Evolutionary conservation across 1,139 yeast species (phyloP), one percentile per base, ranked within the genome.

Genomic region (Hemisphaericaspora lyxosophila): DNA sequence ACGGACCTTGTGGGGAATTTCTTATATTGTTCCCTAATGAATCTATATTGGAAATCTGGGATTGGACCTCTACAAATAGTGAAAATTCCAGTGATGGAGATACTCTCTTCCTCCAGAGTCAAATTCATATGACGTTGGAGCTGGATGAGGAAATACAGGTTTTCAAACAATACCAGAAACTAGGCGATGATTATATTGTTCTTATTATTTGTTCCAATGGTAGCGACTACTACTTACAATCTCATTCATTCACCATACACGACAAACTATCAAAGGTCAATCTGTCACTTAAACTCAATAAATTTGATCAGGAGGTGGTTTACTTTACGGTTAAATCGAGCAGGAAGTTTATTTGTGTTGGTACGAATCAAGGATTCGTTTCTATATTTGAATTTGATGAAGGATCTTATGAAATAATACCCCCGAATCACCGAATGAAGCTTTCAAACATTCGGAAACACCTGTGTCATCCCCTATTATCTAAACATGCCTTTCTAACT

Each of bases 1-100:
- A 63, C 39, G 80, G 81, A 0, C 47, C 57, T 5, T 51, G 60
- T 36, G 82, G 82, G 2, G 82, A 77, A 40, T 43, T 78, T 5
- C 53, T 73, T 30, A 43, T 75, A 2, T 57, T 65, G 4, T 67
- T 57, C 44, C 59, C 62, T 1, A 27, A 36, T 3, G 47, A 52
- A 1, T 46, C 50, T 11, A 35, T 56, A 1, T 42, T 76, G 12
- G 79, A 77, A 45, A 55, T 76, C 3, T 78, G 82, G 82, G 75
- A 70, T 45, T 75, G 81, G 80, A 20, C 26, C 7, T 44, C 55
- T 5, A 37, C 48, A 5, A 26, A 34, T 7, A 45, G 42, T 5
- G 46, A 41, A 16, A 40, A 35, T 5, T 28, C 35, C 40, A 44
- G 47, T 24, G 60, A 60, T 26, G 62, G 60, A 17, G 70, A 64